phyloP scores from a whole-genome alignment of 176 grass and related monocot species.

The Eragrostis curvula region DNA sequence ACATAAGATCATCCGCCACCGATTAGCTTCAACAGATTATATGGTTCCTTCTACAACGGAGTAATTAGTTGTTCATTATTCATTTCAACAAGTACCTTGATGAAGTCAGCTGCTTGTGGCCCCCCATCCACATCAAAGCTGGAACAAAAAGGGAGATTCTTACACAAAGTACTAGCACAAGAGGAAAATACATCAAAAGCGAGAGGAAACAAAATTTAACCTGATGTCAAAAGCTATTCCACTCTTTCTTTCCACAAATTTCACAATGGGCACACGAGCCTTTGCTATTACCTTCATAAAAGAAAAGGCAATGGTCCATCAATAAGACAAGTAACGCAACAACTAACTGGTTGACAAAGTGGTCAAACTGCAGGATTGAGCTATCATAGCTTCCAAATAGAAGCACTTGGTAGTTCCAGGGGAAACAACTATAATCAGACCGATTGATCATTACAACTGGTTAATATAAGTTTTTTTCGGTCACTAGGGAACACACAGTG shows the following conservation, averaged over 20 bases:
- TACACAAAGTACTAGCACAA: slow-evolving; percentile 15
- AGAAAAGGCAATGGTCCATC: slow-evolving; percentile 31
- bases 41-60: not conserved
- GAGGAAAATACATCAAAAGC: not conserved
- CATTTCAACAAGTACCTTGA: slow-evolving; percentile 67
- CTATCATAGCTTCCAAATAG: slow-evolving; percentile 4
- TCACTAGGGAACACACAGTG: not conserved
- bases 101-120: slow-evolving; percentile 88
- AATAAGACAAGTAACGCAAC: slow-evolving; percentile 9
- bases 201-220: slow-evolving; percentile 45
- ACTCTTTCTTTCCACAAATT: slow-evolving; percentile 90
- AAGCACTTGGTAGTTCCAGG: not conserved
- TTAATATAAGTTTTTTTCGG: not conserved
- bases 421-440: slow-evolving; percentile 1
- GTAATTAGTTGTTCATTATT: not conserved
- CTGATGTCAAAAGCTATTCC: slow-evolving; percentile 95
- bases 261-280: slow-evolving; percentile 98
- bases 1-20: not conserved
- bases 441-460: not conserved
- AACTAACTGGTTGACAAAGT: not conserved
- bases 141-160: slow-evolving; percentile 38
- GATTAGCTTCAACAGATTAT: slow-evolving; percentile 39
- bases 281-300: slow-evolving; percentile 90
- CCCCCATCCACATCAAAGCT: slow-evolving; percentile 98
- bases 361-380: slow-evolving; percentile 27